Evolutionary conservation across 1,139 yeast genomes (phyloP).

Genomic region (Lodderomyces beijingensis): DNA sequence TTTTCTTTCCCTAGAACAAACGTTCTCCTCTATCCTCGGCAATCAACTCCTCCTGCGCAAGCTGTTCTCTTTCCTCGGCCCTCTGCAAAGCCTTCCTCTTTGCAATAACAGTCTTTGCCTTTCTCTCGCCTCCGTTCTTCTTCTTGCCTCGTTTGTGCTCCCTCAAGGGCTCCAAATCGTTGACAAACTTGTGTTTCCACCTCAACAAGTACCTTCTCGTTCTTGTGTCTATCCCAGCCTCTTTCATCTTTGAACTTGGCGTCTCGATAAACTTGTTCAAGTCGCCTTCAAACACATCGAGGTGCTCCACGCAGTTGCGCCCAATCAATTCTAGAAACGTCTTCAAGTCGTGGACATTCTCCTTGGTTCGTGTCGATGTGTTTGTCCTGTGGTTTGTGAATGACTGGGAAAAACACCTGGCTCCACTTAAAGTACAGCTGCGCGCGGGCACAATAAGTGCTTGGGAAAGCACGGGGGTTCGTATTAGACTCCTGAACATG

Average conservation of each 20-base stretch:
- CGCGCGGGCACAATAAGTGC: too few relatives aligned
- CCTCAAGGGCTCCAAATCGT: conserved; percentile 54
- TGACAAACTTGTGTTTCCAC: conserved; percentile 46
- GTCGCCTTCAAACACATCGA: conserved; percentile 64
- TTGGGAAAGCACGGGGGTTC: conserved; percentile 1
- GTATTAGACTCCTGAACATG: background rate
- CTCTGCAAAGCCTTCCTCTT: conserved; percentile 62
- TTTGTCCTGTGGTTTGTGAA: conserved; percentile 24
- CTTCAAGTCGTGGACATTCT: conserved; percentile 66
- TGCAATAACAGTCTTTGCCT: conserved; percentile 64
- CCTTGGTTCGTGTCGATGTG: conserved; percentile 42
- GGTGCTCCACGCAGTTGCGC: conserved; percentile 62
- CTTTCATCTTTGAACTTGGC: conserved; percentile 57
- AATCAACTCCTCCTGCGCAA: conserved; percentile 23
- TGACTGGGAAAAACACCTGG: conserved; percentile 13
- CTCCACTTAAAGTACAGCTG: too few relatives aligned
- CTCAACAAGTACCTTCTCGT: conserved; percentile 63
- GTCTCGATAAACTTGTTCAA: conserved; percentile 66
- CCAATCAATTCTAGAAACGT: conserved; percentile 75
- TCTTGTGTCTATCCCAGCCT: conserved; percentile 73
- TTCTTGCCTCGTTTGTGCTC: conserved; percentile 67
- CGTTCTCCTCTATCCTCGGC: conserved; percentile 30
- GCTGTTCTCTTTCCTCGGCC: conserved; percentile 34
- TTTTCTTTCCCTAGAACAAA: too few relatives aligned
- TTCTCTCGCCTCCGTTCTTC: conserved; percentile 89